Evolutionary conservation across 2,329 filamentous ascomycete species (phyloP).

Genomic region (Pseudogymnoascus sp.): DNA sequence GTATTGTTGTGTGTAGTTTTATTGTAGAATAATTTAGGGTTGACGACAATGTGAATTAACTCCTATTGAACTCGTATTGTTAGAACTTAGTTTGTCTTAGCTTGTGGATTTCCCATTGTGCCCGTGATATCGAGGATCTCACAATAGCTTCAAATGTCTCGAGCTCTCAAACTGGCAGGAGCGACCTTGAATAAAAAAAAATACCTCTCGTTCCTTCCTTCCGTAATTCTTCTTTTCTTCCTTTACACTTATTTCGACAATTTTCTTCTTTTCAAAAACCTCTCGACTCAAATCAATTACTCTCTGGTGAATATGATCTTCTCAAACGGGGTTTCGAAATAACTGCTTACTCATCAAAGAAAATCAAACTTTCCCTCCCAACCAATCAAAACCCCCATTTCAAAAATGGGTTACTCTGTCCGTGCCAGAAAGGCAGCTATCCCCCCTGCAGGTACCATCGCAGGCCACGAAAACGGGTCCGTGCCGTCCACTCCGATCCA

Average conservation of each 20-base stretch:
- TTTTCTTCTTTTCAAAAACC: not conserved
- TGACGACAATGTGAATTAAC: not conserved
- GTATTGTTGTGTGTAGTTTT: not conserved
- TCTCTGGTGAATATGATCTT: not conserved
- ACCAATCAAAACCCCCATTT: not conserved
- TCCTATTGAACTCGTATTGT: not conserved
- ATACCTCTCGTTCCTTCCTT: not conserved
- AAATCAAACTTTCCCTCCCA: not conserved
- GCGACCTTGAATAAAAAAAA: not conserved
- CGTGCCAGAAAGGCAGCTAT: not conserved
- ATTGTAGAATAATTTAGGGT: not conserved
- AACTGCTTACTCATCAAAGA: conserved; percentile 1
- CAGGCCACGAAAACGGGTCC: not conserved
- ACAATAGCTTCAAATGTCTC: not conserved
- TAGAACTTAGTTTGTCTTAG: not conserved
- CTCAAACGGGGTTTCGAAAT: not conserved
- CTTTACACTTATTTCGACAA: not conserved
- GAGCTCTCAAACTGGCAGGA: not conserved
- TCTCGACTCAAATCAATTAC: not conserved
- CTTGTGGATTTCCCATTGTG: not conserved
- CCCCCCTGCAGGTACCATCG: not conserved
- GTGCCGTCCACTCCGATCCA: not conserved
- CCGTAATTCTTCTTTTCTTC: not conserved
- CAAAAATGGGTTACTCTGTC: not conserved
- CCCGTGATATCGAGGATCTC: not conserved